Base-by-base conservation (phyloP, 1,284 basidiomycete genomes). In the Cryptococcus maquisensis region DNA sequence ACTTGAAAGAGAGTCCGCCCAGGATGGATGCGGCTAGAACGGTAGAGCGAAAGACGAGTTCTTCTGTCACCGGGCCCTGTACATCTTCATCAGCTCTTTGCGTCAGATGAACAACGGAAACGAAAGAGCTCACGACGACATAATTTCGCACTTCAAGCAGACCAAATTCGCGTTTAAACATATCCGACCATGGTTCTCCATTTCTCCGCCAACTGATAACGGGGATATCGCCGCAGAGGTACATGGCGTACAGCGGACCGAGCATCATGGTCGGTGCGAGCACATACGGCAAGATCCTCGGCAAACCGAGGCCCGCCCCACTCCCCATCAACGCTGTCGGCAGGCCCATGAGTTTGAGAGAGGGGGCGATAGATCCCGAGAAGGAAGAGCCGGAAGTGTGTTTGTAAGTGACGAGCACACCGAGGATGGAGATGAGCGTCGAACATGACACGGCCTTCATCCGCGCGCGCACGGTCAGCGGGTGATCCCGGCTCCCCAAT, bases 21-120 rank as follows among this genome's bases (percentile, higher is more conserved):
- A 92, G 79, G 51, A 85, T 79, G 57, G 90, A 88, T 1, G 86
- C 81, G 2, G 85, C 78, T 20, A 97, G 79, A 42, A 95, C 82
- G 68, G 90, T 93, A 0, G 87, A 85, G 24, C 96, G 81, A 71
- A 97, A 98, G 3, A 93, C 88, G 23, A 97, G 65, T 72, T 98
- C 95, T 77, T 98, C 95, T 0, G 93, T 93, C 35, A 92, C 72
- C 0, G 95, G 95, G 0, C 84, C 93, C 88, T 94, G n/a, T 60
- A 0, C 35, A 28, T n/a, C 38, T 21, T 47, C 26, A 35, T 48
- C 40, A 49, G 51, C 45, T 23, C 28, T 37, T 43, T 26, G 20
- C 18, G 16, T n/a, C 39, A 32, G 10, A 32, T 32, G 28, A 32
- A 21, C 39, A 40, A 16, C 8, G 20, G 42, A 43, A 40, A 18